Evolutionary conservation across 441 rosid genomes (phyloP).

Genomic region (Omphalea diandra): DNA sequence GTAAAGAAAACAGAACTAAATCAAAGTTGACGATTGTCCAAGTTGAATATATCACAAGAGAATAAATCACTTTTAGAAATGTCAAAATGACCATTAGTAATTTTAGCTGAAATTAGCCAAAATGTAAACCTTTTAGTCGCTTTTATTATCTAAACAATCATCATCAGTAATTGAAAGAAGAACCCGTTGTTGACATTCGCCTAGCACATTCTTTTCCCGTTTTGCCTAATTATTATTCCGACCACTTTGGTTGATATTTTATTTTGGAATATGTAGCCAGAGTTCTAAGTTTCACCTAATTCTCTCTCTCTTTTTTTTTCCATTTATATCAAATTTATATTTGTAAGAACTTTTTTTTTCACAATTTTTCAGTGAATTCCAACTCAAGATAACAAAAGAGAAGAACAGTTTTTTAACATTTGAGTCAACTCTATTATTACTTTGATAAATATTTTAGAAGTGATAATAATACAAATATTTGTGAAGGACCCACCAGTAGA

Average conservation of each 20-base stretch:
- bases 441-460: too few relatives aligned
- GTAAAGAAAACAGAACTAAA: background rate
- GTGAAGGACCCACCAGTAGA: background rate
- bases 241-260: slow-evolving; percentile 7
- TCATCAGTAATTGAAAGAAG: slow-evolving; percentile 2
- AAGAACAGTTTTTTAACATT: too few relatives aligned
- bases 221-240: slow-evolving; percentile 7
- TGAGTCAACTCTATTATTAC: too few relatives aligned
- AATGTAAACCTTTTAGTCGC: background rate
- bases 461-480: background rate
- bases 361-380: too few relatives aligned
- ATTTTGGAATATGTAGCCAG: too few relatives aligned
- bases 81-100: slow-evolving; percentile 9
- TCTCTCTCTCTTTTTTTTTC: too few relatives aligned
- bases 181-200: slow-evolving; percentile 17
- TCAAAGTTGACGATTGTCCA: too few relatives aligned
- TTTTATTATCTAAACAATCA: slow-evolving; percentile 1
- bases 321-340: too few relatives aligned
- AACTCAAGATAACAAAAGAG: too few relatives aligned
- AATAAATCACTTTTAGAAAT: background rate
- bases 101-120: background rate
- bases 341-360: too few relatives aligned
- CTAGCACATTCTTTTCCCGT: background rate
- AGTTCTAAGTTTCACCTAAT: too few relatives aligned
- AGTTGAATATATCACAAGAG: background rate